phyloP scores from a whole-genome alignment of 2,329 filamentous ascomycete species.

The Endoconidiophora laricicola region DNA sequence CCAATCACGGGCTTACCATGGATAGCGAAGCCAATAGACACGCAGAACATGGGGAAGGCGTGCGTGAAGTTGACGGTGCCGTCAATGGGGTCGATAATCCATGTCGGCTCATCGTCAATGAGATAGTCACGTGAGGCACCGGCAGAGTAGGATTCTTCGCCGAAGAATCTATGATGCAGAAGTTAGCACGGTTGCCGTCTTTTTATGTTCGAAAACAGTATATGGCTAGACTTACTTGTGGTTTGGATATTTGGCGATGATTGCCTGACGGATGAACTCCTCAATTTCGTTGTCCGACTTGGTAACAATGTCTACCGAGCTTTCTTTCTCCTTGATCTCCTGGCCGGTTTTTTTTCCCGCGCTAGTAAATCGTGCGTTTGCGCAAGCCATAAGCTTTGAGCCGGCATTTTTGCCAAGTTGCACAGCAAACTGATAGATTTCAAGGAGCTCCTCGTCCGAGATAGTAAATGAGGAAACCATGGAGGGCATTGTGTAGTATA shows the following conservation, averaged over 20 bases:
- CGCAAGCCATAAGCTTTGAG: constrained; percentile 45
- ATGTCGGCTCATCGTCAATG: constrained; percentile 46
- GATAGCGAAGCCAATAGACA: constrained; percentile 55
- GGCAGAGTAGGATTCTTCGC: constrained; percentile 60
- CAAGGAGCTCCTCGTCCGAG: background rate
- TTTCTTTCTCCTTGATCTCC: constrained; percentile 45
- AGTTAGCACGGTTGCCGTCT: background rate
- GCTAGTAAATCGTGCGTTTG: constrained; percentile 33
- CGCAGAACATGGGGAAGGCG: constrained; percentile 66
- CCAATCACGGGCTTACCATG: constrained; percentile 46
- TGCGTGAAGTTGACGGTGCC: constrained; percentile 73
- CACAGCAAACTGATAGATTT: constrained; percentile 47
- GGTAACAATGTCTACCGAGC: constrained; percentile 61
- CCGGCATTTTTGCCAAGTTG: constrained; percentile 56
- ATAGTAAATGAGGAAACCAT: constrained; percentile 1
- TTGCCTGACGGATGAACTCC: constrained; percentile 17
- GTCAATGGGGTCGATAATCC: constrained; percentile 63
- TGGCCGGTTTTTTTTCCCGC: constrained; percentile 14
- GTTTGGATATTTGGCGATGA: constrained; percentile 41
- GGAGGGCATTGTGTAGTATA: background rate
- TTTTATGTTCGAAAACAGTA: background rate
- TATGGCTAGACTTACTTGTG: constrained; percentile 38
- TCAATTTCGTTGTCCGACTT: constrained; percentile 53
- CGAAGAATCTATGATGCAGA: constrained; percentile 41
- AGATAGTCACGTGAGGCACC: constrained; percentile 52